These are phyloP conservation scores for Cicer judaicum DNA, from an alignment of 306 rosid species.

Conservation along the genomic window DNA sequence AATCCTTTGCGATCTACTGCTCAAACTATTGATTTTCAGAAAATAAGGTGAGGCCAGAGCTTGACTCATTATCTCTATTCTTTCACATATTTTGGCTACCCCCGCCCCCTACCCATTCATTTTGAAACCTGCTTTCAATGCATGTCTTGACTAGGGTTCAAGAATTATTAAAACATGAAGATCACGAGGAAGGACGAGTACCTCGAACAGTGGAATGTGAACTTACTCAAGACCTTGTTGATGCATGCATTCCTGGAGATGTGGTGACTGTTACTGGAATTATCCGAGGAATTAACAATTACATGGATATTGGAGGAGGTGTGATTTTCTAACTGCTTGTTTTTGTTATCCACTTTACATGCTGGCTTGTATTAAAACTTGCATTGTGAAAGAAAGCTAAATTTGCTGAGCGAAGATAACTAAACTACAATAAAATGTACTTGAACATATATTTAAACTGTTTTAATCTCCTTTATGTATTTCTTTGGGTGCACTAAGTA, in stretches of 20 bases:
- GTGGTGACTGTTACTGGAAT: slow-evolving; percentile 95
- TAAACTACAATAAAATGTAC: slow-evolving; percentile 15
- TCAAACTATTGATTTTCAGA: slow-evolving; percentile 81
- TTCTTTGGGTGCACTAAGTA: neutral
- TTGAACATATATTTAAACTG: neutral
- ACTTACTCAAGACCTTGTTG: slow-evolving; percentile 87
- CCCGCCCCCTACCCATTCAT: neutral
- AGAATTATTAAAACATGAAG: slow-evolving; percentile 81
- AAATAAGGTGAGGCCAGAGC: slow-evolving; percentile 69
- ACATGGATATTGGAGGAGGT: slow-evolving; percentile 99
- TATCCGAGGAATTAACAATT: slow-evolving; percentile 82
- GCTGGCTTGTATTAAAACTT: slow-evolving; percentile 30
- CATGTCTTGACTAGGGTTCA: slow-evolving; percentile 61
- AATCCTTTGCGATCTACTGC: slow-evolving; percentile 78
- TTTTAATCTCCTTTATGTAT: slow-evolving; percentile 10
- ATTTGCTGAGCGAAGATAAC: slow-evolving; percentile 20
- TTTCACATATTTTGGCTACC: neutral
- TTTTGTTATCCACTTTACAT: slow-evolving; percentile 29
- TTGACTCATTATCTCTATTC: slow-evolving; percentile 33
- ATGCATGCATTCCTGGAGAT: slow-evolving; percentile 95
- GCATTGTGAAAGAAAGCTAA: slow-evolving; percentile 29
- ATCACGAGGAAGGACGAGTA: slow-evolving; percentile 95
- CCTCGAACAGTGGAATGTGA: slow-evolving; percentile 99
- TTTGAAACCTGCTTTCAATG: slow-evolving; percentile 21
- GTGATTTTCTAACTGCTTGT: slow-evolving; percentile 29